A percentile compares a stretch with the other conserved stretches of the same genome.
phyloP scores from a whole-genome alignment of 345 rosid genomes.

The Syzygium jambos region DNA sequence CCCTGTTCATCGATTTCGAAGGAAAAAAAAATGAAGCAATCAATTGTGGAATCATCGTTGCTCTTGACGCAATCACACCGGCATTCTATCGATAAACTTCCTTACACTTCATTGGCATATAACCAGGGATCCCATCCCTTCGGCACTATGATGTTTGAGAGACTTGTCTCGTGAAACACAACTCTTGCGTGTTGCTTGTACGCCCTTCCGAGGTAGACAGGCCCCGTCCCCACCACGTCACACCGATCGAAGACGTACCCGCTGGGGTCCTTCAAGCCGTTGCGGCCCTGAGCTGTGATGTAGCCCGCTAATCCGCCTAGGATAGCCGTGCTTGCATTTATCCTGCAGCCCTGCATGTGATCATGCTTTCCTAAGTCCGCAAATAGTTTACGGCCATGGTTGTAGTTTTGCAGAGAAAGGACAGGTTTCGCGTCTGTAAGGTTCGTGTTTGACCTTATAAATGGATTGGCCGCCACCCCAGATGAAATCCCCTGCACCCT shows the following conservation, averaged over 20 bases:
- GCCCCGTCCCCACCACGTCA: conserved; percentile 17
- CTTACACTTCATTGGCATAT: conserved; percentile 24
- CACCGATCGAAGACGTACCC: conserved; percentile 28
- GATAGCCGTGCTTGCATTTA: neutral
- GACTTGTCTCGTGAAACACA: conserved; percentile 9
- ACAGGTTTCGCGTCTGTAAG: neutral
- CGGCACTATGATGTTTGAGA: conserved; percentile 12
- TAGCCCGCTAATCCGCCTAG: conserved; percentile 7
- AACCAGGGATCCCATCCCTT: conserved; percentile 35
- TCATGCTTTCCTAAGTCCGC: neutral
- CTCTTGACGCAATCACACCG: too few species aligned
- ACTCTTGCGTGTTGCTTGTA: conserved; percentile 21
- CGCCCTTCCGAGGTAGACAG: conserved; percentile 29
- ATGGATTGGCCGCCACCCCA: conserved; percentile 38
- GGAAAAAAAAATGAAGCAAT: neutral
- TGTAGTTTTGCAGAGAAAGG: neutral
- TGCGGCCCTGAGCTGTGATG: conserved; percentile 33
- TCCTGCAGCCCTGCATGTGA: conserved; percentile 4
- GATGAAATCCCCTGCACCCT: conserved; percentile 45
- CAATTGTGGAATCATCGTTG: neutral
- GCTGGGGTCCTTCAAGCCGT: neutral
- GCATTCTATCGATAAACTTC: neutral
- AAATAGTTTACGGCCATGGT: neutral
- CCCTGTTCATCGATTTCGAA: conserved; percentile 2
- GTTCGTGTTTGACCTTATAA: conserved; percentile 18